Evolutionary conservation across 768 basidiomycete genomes (phyloP).

Genomic region (Naganishia vaughanmartiniae): DNA sequence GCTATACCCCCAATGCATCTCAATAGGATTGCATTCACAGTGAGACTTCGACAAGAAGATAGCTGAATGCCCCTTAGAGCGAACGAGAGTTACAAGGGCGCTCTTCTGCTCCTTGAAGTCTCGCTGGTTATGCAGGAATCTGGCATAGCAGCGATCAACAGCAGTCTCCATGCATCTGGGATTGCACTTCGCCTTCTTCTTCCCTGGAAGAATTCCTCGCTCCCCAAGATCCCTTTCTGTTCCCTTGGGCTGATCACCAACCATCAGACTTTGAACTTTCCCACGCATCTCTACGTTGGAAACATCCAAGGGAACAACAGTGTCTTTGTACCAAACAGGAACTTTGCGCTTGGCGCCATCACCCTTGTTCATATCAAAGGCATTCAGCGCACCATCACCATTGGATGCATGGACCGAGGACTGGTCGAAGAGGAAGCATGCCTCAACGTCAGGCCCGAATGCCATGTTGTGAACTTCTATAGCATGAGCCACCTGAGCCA

Average conservation of each 20-base stretch:
- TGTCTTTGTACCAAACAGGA: conserved; percentile 2
- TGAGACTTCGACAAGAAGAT: conserved; percentile 56
- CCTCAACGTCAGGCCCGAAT: neutral
- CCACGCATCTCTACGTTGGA: conserved; percentile 4
- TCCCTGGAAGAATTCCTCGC: too few species aligned
- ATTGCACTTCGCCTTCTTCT: too few species aligned
- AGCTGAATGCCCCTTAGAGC: conserved; percentile 42
- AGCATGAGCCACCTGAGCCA: neutral
- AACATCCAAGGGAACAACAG: conserved; percentile 3
- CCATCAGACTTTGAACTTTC: neutral
- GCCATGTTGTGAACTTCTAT: neutral
- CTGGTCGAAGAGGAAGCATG: conserved; percentile 4
- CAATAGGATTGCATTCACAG: conserved; percentile 58
- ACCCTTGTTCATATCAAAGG: conserved; percentile 7
- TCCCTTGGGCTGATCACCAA: too few species aligned
- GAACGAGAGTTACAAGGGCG: conserved; percentile 2
- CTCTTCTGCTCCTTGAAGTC: conserved; percentile 16
- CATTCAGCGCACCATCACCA: conserved; percentile 4
- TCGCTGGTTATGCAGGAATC: conserved; percentile 4
- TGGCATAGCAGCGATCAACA: neutral
- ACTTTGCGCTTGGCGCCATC: neutral
- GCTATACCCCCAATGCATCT: conserved; percentile 53
- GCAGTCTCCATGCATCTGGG: neutral
- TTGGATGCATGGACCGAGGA: neutral
- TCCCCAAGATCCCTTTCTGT: too few species aligned